Evolutionary conservation across 2,329 filamentous ascomycete genomes (phyloP).

Genomic region (Fusarium tuaranense): DNA sequence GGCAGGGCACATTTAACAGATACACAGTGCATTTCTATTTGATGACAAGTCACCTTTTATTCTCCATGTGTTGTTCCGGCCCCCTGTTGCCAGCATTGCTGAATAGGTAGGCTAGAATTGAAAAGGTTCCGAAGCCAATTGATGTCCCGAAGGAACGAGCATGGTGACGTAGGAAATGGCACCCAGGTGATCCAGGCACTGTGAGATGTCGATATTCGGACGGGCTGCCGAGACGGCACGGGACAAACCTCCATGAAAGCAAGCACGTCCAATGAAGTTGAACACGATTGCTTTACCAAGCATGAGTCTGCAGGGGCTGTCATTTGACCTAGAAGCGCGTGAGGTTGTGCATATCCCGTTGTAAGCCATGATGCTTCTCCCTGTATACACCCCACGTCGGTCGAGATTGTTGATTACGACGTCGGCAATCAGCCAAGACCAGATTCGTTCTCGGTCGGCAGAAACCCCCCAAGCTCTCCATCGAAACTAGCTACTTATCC

Average conservation of each 20-base stretch:
- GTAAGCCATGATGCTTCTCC: slow-evolving; percentile 1
- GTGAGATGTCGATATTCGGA: neutral
- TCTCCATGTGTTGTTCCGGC: neutral
- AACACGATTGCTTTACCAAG: neutral
- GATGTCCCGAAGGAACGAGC: neutral
- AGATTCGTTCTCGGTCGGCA: neutral
- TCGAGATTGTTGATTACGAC: slow-evolving; percentile 1
- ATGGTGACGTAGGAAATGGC: neutral
- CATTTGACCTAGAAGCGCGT: slow-evolving; percentile 24
- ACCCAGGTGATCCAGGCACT: neutral
- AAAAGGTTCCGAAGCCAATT: neutral
- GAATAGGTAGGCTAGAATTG: neutral
- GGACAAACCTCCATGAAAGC: neutral
- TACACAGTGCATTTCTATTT: neutral
- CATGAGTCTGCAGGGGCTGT: slow-evolving; percentile 10
- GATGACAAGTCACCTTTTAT: neutral
- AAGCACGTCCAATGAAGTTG: neutral
- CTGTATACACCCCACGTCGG: slow-evolving; percentile 15
- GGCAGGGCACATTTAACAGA: neutral
- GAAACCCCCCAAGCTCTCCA: slow-evolving; percentile 12
- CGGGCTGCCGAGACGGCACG: neutral
- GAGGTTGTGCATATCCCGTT: slow-evolving; percentile 9
- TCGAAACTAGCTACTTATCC: slow-evolving; percentile 11
- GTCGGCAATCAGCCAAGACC: neutral
- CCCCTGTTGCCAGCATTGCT: neutral